Base-by-base conservation (phyloP, 1,284 basidiomycete genomes). In the Volvariella surrecta region DNA sequence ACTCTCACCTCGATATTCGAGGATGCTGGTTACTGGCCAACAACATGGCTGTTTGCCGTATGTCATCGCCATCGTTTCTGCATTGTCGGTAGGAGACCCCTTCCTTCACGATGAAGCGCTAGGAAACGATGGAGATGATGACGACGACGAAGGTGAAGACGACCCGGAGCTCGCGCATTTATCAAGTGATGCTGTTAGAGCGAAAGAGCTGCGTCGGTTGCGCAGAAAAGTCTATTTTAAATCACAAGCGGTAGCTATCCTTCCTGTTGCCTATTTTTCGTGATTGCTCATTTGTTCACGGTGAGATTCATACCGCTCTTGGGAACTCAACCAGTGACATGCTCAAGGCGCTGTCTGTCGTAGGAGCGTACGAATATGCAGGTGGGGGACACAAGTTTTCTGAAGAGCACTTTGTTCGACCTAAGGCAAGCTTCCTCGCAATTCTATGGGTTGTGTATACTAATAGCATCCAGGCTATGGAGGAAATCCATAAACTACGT, bases 401-500 rank as follows among this genome's bases (percentile, higher is more conserved):
- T 63, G 63, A 68, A 6, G 78, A 88, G 40, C 90, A 98, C 62
- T 99, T 96, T 56, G 81, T 98, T n/a, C 72, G 93, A 45, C 74
- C 75, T 1, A 98, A 98, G 74, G 91, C 90, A 54, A 37, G 70
- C 47, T 28, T 16, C 28, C 2, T 21, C 18, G 34, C 11, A 16
- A 9, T 18, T 13, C 20, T 15, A 24, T 45, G 7, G 18, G 11
- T 40, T 32, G 34, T 13, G 10, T 15, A 39, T 42, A 22, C 9
- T 13, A 15, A 28, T 32, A 37, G 38, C 4, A 37, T 28, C 15
- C 34, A 95, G 90, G 90, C 93, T 0, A 99, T 99, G 94, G 89
- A 97, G 64, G 96, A 99, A 66, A 96, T 98, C 34, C 94, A 95
- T 62, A 98, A 99, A 61, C 73, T 99, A n/a, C 81, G 94, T 32